Evolutionary conservation across 2,329 filamentous ascomycete genomes (phyloP).

Genomic region (Colletotrichum sp.): DNA sequence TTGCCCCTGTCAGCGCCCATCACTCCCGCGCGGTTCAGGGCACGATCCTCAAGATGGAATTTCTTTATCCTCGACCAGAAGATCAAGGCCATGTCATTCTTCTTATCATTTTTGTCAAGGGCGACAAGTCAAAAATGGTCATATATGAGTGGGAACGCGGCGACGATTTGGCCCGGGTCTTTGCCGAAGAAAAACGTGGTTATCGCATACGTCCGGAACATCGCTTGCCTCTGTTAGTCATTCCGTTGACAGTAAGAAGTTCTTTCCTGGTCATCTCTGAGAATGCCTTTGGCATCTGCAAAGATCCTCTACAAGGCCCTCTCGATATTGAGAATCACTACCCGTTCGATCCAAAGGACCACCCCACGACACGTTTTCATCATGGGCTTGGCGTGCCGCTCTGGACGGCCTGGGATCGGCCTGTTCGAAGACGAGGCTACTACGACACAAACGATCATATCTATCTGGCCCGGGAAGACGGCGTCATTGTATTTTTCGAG

Average conservation of each 20-base stretch:
- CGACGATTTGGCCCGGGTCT: conserved; percentile 49
- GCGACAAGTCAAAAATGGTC: conserved; percentile 55
- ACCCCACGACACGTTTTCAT: conserved; percentile 47
- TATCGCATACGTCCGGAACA: conserved; percentile 55
- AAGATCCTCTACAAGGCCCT: conserved; percentile 56
- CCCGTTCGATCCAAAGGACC: conserved; percentile 36
- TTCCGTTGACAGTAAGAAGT: conserved; percentile 73
- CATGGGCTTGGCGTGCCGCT: conserved; percentile 58
- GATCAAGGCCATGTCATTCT: conserved; percentile 79
- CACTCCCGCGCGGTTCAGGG: conserved; percentile 62
- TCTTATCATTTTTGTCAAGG: conserved; percentile 63
- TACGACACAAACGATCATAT: conserved; percentile 75
- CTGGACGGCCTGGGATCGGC: conserved; percentile 87
- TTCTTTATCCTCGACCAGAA: conserved; percentile 73
- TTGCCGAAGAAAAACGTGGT: conserved; percentile 53
- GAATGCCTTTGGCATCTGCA: conserved; percentile 60
- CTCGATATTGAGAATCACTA: conserved; percentile 51
- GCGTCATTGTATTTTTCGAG: conserved; percentile 75
- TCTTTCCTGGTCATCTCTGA: conserved; percentile 74
- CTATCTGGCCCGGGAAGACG: conserved; percentile 89
- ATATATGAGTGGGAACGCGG: conserved; percentile 67
- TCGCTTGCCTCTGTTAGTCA: conserved; percentile 70
- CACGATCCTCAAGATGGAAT: conserved; percentile 85
- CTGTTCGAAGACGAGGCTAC: conserved; percentile 69
- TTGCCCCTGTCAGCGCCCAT: conserved; percentile 63